Percentiles rank a stretch among this genome's conserved stretches.
phyloP scores from a whole-genome alignment of 495 filamentous ascomycete species.

The Cudoniella acicularis region DNA sequence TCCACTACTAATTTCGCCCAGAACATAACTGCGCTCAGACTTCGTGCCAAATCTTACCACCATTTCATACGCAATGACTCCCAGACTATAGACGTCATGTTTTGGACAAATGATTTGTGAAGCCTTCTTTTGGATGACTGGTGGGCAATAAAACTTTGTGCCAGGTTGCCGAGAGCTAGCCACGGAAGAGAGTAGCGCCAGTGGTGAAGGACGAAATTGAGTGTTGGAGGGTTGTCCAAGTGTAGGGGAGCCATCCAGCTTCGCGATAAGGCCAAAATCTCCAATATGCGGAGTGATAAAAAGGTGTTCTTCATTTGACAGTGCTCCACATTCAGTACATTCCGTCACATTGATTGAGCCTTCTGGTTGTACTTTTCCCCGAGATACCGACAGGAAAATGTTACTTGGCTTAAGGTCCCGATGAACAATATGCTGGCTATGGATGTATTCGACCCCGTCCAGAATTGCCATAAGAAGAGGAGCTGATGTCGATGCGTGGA shows the following conservation, averaged over 20 bases:
- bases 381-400: slow-evolving; percentile 36
- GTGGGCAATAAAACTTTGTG: slow-evolving; percentile 35
- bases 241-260: slow-evolving; percentile 4
- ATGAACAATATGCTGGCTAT: slow-evolving; percentile 33
- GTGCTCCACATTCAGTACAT: slow-evolving; percentile 29
- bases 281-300: slow-evolving; percentile 26
- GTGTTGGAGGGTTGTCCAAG: not conserved
- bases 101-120: slow-evolving; percentile 21
- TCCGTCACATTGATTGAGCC: slow-evolving; percentile 31
- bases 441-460: slow-evolving; percentile 24
- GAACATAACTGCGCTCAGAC: slow-evolving; percentile 7
- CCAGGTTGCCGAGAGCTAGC: slow-evolving; percentile 22
- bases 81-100: slow-evolving; percentile 39
- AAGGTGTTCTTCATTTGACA: not conserved
- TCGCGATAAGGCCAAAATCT: slow-evolving; percentile 28
- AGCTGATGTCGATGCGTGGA: slow-evolving; percentile 32
- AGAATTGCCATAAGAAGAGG: slow-evolving; percentile 33
- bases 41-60: slow-evolving; percentile 30
- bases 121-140: not conserved
- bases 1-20: slow-evolving; percentile 1
- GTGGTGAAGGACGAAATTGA: not conserved
- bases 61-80: slow-evolving; percentile 38
- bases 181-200: slow-evolving; percentile 1
- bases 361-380: slow-evolving; percentile 11
- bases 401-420: slow-evolving; percentile 47